Evolutionary conservation across 768 basidiomycete genomes (phyloP).

Genomic region (Suillus occidentalis): DNA sequence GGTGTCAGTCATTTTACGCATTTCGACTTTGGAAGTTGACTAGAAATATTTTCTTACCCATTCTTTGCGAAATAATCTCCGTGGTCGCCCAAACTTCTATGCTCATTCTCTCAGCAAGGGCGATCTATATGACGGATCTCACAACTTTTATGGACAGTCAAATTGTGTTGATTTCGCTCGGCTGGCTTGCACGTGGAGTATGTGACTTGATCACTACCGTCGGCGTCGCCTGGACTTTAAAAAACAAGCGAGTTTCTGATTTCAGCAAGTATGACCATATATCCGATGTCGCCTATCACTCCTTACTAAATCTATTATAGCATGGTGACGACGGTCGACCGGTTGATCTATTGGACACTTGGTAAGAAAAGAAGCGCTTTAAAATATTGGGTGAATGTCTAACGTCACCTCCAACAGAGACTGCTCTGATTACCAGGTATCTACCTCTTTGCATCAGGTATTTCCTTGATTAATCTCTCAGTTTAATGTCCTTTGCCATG

Average conservation of each 20-base stretch:
- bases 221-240: neutral
- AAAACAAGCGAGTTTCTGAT: neutral
- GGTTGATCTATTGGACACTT: neutral
- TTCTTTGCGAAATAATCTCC: neutral
- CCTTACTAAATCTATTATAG: neutral
- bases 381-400: too few relatives aligned
- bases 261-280: neutral
- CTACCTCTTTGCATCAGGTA: neutral
- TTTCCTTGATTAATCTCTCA: neutral
- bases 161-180: neutral
- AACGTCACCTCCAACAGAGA: neutral
- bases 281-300: neutral
- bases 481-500: neutral
- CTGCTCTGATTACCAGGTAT: neutral
- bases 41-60: neutral
- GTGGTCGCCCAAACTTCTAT: neutral
- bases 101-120: neutral
- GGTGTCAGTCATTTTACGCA: slow-evolving; percentile 6
- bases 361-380: neutral
- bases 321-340: neutral
- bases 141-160: neutral
- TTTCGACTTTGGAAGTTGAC: slow-evolving; percentile 6
- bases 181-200: neutral
- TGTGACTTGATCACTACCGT: slow-evolving; percentile 8
- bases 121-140: neutral